A percentile compares a stretch with the other conserved stretches of the same genome.
Conservation (phyloP, 129 eudicot genomes). For the Solidago caesia region DNA sequence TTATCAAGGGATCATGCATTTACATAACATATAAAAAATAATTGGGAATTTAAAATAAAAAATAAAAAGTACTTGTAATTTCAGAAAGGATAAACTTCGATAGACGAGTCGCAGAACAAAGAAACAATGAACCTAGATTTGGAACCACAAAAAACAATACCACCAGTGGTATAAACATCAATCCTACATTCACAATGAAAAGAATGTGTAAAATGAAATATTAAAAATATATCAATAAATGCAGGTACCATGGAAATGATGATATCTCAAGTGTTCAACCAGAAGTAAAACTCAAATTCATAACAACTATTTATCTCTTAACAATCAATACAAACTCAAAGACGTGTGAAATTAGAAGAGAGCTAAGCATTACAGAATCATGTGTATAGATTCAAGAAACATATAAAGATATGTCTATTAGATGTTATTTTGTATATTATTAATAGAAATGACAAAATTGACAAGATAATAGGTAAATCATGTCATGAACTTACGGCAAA, state of each 20-base stretch:
- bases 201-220: neutral
- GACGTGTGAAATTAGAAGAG: conserved; percentile 2
- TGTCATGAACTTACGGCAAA: conserved; percentile 35
- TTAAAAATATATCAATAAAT: neutral
- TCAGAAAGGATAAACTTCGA: neutral
- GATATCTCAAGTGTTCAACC: conserved; percentile 4
- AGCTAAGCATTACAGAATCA: neutral
- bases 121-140: neutral
- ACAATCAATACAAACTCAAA: conserved; percentile 1
- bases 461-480: neutral
- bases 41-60: neutral
- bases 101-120: neutral
- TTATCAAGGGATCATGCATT: neutral
- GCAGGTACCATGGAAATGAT: conserved; percentile 11
- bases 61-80: neutral
- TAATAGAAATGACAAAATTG: neutral
- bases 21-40: neutral
- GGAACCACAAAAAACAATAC: neutral
- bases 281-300: neutral
- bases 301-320: neutral
- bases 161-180: conserved; percentile 4
- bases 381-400: conserved; percentile 4
- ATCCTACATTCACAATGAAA: neutral
- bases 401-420: neutral
- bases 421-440: neutral